Evolutionary conservation across 495 filamentous ascomycete genomes (phyloP), one percentile per base, ranked within the genome.

Genomic region (Podospora fimiseda): DNA sequence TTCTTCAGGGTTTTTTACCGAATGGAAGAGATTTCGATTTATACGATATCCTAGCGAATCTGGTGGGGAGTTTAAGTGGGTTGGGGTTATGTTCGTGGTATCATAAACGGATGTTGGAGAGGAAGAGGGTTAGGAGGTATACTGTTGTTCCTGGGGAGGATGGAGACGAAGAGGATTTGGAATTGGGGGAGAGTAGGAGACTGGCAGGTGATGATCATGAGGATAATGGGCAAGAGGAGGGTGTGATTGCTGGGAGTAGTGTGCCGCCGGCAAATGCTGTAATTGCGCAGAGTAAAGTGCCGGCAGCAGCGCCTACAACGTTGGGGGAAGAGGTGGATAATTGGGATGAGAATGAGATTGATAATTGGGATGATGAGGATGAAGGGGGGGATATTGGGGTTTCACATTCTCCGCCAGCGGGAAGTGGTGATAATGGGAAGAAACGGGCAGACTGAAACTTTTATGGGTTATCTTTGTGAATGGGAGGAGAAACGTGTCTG

Each of bases 21-120:
- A 90, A 89, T 62, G 84, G 77, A 43, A 85, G 92, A 38, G 64
- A 74, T 11, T 98, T 97, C 63, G 93, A 98, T 58, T 72, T 83
- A 42, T 87, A 83, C 50, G 88, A 97, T 62, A 83, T 97, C 33
- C 68, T 90, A 47, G 91, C 90, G 66, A 97, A 97, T 68, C 64
- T 96, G 3, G 76, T 89, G 44, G 93, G 94, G 37, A 90, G 85
- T 51, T 66, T 85, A 14, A 71, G 73, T 1, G 90, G 80, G 0
- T 64, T 96, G 41, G 83, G 77, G 6, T 61, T 95, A 23, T 91
- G 87, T 61, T 82, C 81, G 50, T 90, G 88, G 85, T 98, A 97
- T 57, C 93, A 98, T 70, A 86, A 86, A 53, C 82, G 93, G 38
- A 97, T 97, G 94, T 74, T 98, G 44, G 90, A 96, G 63, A 77